Percentiles rank a stretch among this genome's conserved stretches.
Evolutionary conservation across 1,284 basidiomycete genomes (phyloP).

Genomic region (Papiliotrema laurentii): DNA sequence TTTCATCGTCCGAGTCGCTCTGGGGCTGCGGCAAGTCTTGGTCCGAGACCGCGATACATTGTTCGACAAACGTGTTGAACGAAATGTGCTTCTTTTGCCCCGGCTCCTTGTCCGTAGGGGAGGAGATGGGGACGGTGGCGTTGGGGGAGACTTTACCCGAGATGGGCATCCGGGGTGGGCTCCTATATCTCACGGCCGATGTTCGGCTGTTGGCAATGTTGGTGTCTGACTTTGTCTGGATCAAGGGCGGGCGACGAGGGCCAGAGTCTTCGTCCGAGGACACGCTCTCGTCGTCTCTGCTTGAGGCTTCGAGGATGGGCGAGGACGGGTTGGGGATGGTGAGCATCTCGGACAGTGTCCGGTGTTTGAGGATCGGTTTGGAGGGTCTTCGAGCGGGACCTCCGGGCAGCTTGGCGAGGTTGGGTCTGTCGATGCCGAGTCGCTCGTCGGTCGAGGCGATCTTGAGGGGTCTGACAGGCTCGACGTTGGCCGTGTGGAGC

Average conservation of each 20-base stretch:
- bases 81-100: slow-evolving; percentile 72
- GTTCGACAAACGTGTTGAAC: slow-evolving; percentile 98
- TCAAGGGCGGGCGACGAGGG: slow-evolving; percentile 56
- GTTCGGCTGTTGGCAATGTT: slow-evolving; percentile 53
- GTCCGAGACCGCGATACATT: slow-evolving; percentile 83
- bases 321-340: slow-evolving; percentile 53
- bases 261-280: slow-evolving; percentile 33
- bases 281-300: slow-evolving; percentile 45
- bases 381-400: slow-evolving; percentile 35
- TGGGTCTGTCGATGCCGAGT: slow-evolving; percentile 51
- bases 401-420: slow-evolving; percentile 11
- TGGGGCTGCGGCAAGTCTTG: slow-evolving; percentile 41
- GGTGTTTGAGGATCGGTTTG: slow-evolving; percentile 95
- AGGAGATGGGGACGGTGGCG: slow-evolving; percentile 5
- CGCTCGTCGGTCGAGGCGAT: slow-evolving; percentile 54
- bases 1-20: slow-evolving; percentile 55
- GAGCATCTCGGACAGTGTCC: slow-evolving; percentile 87
- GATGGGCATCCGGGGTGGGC: slow-evolving; percentile 17
- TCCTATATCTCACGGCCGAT: slow-evolving; percentile 12
- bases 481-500: slow-evolving; percentile 75
- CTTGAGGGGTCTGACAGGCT: slow-evolving; percentile 57
- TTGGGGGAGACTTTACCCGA: slow-evolving; percentile 9
- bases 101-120: slow-evolving; percentile 5
- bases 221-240: slow-evolving; percentile 79
- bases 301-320: slow-evolving; percentile 53